phyloP scores from a whole-genome alignment of 352 stramenopile species.

The Phytophthora pinifolia region DNA sequence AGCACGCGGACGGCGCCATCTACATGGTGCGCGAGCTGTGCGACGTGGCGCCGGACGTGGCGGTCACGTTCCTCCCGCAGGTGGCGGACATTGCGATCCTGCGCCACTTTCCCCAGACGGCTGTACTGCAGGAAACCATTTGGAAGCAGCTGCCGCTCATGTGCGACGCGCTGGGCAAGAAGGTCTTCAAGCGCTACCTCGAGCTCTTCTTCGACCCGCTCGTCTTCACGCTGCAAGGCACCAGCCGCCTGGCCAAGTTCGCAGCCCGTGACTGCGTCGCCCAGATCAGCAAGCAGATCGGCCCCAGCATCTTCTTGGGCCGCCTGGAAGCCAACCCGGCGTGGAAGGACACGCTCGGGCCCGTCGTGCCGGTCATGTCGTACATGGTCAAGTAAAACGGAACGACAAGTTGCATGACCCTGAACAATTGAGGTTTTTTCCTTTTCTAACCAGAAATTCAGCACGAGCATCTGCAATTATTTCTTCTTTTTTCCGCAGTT shows the following conservation, averaged over 20 bases:
- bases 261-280: slow-evolving; percentile 75
- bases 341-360: slow-evolving; percentile 62
- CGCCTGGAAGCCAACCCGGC: slow-evolving; percentile 67
- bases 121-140: slow-evolving; percentile 76
- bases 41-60: slow-evolving; percentile 50
- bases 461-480: no score
- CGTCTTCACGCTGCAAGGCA: slow-evolving; percentile 77
- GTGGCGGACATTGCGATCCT: slow-evolving; percentile 77
- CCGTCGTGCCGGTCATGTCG: slow-evolving; percentile 35
- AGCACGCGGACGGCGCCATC: slow-evolving; percentile 94
- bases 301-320: slow-evolving; percentile 80
- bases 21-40: slow-evolving; percentile 96
- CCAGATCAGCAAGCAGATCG: slow-evolving; percentile 76
- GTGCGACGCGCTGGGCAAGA: slow-evolving; percentile 75
- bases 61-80: slow-evolving; percentile 48
- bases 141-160: slow-evolving; percentile 85
- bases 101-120: slow-evolving; percentile 74
- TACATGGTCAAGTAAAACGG: slow-evolving; percentile 34
- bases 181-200: slow-evolving; percentile 81
- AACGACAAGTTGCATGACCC: no score
- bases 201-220: slow-evolving; percentile 86
- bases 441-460: no score
- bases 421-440: no score
- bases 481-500: no score
- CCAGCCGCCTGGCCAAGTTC: slow-evolving; percentile 67